These are phyloP conservation scores for Monosporascus sp. DNA, from an alignment of 2,329 filamentous ascomycete genomes.

Conservation along the genomic window DNA sequence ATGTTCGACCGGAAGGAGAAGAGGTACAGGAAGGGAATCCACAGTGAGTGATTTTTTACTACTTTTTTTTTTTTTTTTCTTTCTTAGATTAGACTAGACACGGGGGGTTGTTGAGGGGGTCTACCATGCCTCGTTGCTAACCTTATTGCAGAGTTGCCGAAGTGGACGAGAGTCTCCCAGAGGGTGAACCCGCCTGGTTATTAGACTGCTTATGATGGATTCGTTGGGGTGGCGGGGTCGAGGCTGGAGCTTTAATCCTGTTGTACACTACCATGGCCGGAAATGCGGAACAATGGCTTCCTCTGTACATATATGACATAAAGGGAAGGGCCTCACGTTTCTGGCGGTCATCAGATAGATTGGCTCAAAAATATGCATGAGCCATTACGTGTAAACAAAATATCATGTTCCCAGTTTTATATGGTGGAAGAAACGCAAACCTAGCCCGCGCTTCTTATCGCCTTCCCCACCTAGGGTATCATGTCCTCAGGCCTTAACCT, in stretches of 20 bases:
- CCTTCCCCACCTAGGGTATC: not conserved
- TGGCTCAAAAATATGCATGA: not conserved
- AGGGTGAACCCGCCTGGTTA: conserved; percentile 92
- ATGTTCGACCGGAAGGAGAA: conserved; percentile 96
- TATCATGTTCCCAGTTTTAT: not conserved
- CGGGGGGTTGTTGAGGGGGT: not conserved
- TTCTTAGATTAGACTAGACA: no score
- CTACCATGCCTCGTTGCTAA: conserved; percentile 4
- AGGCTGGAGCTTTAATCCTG: not conserved
- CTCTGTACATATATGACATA: conserved; percentile 3
- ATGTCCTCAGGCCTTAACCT: not conserved
- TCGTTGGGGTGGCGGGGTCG: not conserved
- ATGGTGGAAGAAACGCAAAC: not conserved
- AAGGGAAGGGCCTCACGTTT: not conserved
- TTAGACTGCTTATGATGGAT: conserved; percentile 38
- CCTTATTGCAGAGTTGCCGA: conserved; percentile 60
- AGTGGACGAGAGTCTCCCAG: conserved; percentile 96
- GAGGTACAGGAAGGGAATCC: conserved; percentile 93
- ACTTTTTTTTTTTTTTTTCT: not conserved
- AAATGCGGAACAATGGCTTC: conserved; percentile 1
- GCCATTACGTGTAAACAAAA: not conserved
- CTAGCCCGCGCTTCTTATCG: not conserved
- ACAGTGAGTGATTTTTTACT: conserved; percentile 63
- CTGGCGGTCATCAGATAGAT: not conserved
- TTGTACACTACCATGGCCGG: conserved; percentile 17